Evolutionary conservation across 306 rosid genomes (phyloP).

Genomic region (Abrus precatorius): DNA sequence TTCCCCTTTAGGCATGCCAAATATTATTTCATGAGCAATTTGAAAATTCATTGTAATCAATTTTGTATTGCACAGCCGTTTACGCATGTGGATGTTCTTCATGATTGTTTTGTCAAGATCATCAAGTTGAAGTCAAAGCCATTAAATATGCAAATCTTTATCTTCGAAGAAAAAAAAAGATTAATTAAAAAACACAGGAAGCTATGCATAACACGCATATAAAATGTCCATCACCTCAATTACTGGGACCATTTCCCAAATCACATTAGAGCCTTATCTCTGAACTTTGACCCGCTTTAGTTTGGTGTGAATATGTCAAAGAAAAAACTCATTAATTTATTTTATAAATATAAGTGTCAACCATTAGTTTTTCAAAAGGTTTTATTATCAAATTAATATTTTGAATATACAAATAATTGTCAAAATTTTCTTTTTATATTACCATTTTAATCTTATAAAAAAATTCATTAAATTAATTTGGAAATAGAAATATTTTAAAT

Average conservation of each 20-base stretch:
- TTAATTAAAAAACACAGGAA: background rate
- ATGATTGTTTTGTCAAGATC: slow-evolving; percentile 40
- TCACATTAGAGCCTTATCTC: background rate
- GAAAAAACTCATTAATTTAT: background rate
- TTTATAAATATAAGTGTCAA: background rate
- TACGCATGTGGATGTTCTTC: slow-evolving; percentile 48
- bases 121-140: slow-evolving; percentile 3
- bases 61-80: slow-evolving; percentile 27
- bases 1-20: slow-evolving; percentile 43
- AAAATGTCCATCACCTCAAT: slow-evolving; percentile 15
- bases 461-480: background rate
- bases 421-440: background rate
- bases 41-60: slow-evolving; percentile 7
- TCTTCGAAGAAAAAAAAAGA: background rate
- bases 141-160: background rate
- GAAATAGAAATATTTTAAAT: background rate
- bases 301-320: background rate
- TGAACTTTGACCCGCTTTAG: background rate
- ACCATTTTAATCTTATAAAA: background rate
- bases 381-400: too few species aligned
- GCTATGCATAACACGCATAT: slow-evolving; percentile 2
- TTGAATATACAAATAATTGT: background rate
- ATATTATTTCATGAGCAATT: slow-evolving; percentile 37
- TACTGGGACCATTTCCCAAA: slow-evolving; percentile 13
- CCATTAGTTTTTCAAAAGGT: background rate